Evolutionary conservation across 169 alveolate genomes (phyloP).

Genomic region (Haemoproteus tartakovskyi): DNA sequence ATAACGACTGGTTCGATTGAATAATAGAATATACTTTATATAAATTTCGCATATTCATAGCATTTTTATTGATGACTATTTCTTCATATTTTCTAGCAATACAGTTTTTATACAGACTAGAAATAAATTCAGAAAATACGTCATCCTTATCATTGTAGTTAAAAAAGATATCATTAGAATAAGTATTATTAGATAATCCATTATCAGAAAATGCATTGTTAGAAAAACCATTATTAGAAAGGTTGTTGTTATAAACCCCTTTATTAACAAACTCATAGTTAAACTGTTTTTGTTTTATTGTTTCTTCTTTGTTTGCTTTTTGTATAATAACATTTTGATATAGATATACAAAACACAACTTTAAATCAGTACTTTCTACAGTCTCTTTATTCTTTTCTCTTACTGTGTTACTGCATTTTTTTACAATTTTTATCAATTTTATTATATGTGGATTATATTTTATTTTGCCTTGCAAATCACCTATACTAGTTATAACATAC

Average conservation of each 20-base stretch:
- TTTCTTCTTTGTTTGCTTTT: not conserved
- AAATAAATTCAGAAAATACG: too few relatives aligned
- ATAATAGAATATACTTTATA: constrained; percentile 13
- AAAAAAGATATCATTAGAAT: too few relatives aligned
- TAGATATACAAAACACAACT: constrained; percentile 20
- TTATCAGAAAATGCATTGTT: too few relatives aligned
- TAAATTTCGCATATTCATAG: not conserved
- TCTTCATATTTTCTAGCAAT: too few relatives aligned
- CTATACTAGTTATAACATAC: constrained; percentile 4
- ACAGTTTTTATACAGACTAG: too few relatives aligned
- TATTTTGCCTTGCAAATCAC: constrained; percentile 17
- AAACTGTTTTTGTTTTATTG: not conserved
- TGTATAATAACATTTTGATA: constrained; percentile 20
- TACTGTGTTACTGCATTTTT: not conserved
- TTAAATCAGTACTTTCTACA: not conserved
- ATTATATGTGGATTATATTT: constrained; percentile 13
- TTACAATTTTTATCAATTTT: constrained; percentile 24
- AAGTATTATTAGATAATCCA: too few relatives aligned
- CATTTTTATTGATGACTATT: too few relatives aligned
- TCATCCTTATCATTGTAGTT: too few relatives aligned
- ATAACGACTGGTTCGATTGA: too few relatives aligned
- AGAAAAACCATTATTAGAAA: too few relatives aligned
- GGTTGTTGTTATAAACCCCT: too few relatives aligned
- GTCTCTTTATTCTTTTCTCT: not conserved
- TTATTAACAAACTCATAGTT: too few relatives aligned